A percentile compares a stretch with the other conserved stretches of the same genome.
phyloP scores from a whole-genome alignment of 305 asterid species.

The Lippia alba region DNA sequence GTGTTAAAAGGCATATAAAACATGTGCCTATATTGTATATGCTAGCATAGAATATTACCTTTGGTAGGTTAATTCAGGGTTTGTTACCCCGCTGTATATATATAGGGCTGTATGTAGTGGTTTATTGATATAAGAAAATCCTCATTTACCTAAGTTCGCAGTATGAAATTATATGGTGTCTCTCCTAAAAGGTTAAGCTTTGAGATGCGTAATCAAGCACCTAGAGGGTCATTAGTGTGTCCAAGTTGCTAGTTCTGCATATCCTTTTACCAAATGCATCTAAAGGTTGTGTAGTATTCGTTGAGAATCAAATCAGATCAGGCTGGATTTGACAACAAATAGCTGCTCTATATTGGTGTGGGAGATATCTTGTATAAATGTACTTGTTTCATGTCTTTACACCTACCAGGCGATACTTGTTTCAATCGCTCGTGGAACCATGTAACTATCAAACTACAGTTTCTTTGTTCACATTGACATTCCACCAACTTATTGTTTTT shows the following conservation, averaged over 20 bases:
- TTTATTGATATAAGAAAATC: too few species aligned
- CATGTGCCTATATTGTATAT: too few species aligned
- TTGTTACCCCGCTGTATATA: too few species aligned
- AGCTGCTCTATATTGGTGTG: not conserved
- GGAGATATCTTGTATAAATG: not conserved
- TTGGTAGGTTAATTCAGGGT: too few species aligned
- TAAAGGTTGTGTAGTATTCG: conserved; percentile 18
- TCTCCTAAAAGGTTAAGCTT: too few species aligned
- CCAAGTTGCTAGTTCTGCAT: conserved; percentile 12
- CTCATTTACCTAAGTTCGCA: too few species aligned
- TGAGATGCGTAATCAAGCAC: conserved; percentile 3
- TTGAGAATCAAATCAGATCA: not conserved
- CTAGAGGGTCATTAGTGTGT: conserved; percentile 21
- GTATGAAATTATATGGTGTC: too few species aligned
- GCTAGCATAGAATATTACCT: too few species aligned
- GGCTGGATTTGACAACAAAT: not conserved
- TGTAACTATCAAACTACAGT: not conserved
- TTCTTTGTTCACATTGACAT: not conserved
- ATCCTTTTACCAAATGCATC: conserved; percentile 29
- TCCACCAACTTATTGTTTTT: not conserved
- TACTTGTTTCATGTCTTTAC: not conserved
- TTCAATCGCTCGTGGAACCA: not conserved
- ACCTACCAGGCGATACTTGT: not conserved
- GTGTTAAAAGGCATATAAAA: too few species aligned
- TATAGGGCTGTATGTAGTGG: too few species aligned